phyloP scores from a whole-genome alignment of 169 alveolate species.

The Amoebophrya sp. region DNA sequence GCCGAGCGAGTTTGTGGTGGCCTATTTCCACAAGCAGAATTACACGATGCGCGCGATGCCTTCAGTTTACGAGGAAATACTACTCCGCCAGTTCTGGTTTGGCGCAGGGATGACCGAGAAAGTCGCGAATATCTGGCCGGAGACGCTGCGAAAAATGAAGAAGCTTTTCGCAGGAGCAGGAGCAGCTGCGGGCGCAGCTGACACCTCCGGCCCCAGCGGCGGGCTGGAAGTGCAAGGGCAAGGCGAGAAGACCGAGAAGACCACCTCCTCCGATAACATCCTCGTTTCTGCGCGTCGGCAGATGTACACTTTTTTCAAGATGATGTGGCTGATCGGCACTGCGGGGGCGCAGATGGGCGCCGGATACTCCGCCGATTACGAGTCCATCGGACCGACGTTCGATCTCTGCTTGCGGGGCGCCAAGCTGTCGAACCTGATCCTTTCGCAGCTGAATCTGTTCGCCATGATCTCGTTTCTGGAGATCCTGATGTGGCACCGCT shows the following conservation, averaged over 20 bases:
- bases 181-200: not conserved
- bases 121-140: not conserved
- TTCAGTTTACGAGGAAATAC: not conserved
- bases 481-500: not conserved
- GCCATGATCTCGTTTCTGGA: not conserved
- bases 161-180: not conserved
- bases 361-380: not conserved
- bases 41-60: not conserved
- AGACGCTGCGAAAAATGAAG: not conserved
- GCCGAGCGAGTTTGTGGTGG: not conserved
- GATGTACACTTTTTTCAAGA: too few relatives aligned
- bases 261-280: too few relatives aligned
- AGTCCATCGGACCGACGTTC: not conserved
- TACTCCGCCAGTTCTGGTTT: not conserved
- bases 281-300: too few relatives aligned
- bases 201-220: not conserved
- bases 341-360: not conserved
- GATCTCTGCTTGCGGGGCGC: not conserved
- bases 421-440: not conserved
- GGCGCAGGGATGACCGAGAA: not conserved
- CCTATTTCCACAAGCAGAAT: not conserved
- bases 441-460: not conserved
- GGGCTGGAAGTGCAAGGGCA: too few relatives aligned
- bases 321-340: not conserved
- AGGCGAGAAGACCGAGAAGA: too few relatives aligned